Conservation (phyloP, 352 stramenopile genomes). For the Globisporangium paroecandrum region DNA sequence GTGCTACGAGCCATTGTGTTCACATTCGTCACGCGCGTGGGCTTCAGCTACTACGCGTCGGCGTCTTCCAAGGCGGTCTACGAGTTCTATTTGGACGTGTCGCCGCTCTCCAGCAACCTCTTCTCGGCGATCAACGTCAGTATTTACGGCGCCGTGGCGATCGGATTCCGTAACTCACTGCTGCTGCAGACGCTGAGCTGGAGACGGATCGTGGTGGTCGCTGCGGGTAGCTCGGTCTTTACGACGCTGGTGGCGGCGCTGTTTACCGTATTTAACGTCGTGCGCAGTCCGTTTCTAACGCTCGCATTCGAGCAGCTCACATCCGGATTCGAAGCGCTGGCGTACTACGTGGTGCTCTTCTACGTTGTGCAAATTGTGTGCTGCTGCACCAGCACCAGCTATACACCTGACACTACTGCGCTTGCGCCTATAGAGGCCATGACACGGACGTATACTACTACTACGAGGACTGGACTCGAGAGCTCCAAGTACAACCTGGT, state of each 20-base stretch:
- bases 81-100: slow-evolving; percentile 45
- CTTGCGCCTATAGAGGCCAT: too few species aligned
- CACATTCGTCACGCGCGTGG: slow-evolving; percentile 46
- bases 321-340: slow-evolving; percentile 45
- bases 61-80: slow-evolving; percentile 48
- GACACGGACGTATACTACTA: too few species aligned
- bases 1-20: slow-evolving; percentile 41
- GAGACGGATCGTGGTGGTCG: slow-evolving; percentile 33
- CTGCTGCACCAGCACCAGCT: too few species aligned
- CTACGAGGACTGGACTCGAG: slow-evolving; percentile 2
- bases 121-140: slow-evolving; percentile 44
- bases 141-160: slow-evolving; percentile 34
- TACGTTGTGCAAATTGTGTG: slow-evolving; percentile 32
- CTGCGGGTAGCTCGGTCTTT: slow-evolving; percentile 31
- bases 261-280: slow-evolving; percentile 51
- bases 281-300: slow-evolving; percentile 45
- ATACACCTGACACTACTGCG: too few species aligned
- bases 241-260: slow-evolving; percentile 38
- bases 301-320: slow-evolving; percentile 52
- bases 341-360: slow-evolving; percentile 51
- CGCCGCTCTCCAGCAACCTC: slow-evolving; percentile 40
- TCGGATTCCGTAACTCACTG: slow-evolving; percentile 21
- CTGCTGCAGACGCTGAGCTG: slow-evolving; percentile 28
- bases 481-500: slow-evolving; percentile 48
- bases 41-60: slow-evolving; percentile 57